Conservation (phyloP, 192 early-diverging fungal genomes). For the Lunasporangiospora selenospora region DNA sequence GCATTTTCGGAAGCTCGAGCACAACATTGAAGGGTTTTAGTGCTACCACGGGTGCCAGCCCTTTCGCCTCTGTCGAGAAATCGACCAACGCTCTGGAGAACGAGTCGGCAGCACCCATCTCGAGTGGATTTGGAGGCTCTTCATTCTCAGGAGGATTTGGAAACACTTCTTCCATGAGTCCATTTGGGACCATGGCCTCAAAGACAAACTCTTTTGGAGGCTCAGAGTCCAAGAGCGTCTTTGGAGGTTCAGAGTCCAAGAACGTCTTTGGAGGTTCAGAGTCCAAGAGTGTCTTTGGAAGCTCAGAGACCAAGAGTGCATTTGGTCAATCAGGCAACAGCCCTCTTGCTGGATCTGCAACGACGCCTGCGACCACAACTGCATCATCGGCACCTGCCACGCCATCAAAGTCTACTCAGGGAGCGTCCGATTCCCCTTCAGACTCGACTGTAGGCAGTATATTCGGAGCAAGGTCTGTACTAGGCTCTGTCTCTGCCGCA, state of each 20-base stretch:
- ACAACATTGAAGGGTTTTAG: slow-evolving; percentile 6
- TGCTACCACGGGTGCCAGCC: slow-evolving; percentile 19
- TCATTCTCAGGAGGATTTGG: slow-evolving; percentile 26
- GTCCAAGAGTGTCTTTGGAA: slow-evolving; percentile 28
- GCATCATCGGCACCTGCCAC: no score
- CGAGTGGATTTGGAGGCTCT: no score
- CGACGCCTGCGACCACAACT: no score
- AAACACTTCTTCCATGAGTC: slow-evolving; percentile 31
- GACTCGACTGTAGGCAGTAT: slow-evolving; percentile 38
- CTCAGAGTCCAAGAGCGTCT: slow-evolving; percentile 18
- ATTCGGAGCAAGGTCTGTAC: slow-evolving; percentile 29
- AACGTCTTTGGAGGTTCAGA: slow-evolving; percentile 4
- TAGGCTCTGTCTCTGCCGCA: slow-evolving; percentile 16
- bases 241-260: slow-evolving; percentile 13
- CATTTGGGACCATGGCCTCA: slow-evolving; percentile 24
- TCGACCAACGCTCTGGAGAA: slow-evolving; percentile 15
- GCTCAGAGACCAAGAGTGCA: slow-evolving; percentile 5
- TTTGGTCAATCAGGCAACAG: slow-evolving; percentile 19
- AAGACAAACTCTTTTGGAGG: no score
- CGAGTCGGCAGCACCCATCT: slow-evolving; percentile 11
- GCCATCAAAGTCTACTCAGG: no score
- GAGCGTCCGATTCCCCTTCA: no score
- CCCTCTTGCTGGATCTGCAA: no score
- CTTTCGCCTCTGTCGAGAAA: slow-evolving; percentile 20
- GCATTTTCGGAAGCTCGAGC: slow-evolving; percentile 35